Evolutionary conservation across 2,329 filamentous ascomycete genomes (phyloP), one percentile per base, ranked within the genome.

Genomic region (Beauveria sp.): DNA sequence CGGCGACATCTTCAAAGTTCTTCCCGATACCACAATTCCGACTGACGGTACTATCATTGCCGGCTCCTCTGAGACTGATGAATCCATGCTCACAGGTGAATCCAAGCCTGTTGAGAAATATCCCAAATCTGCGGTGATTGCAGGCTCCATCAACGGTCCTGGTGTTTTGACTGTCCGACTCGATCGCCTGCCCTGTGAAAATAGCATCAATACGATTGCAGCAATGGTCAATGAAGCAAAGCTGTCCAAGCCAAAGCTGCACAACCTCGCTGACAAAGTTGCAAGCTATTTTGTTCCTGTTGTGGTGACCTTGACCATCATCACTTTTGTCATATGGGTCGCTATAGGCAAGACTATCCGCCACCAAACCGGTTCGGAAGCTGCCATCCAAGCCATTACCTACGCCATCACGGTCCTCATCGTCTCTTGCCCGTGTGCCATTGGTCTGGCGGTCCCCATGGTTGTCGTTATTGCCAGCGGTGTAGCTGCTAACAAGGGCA

Each of bases 61-160:
- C 2, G 90, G 90, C 0, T 76, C 74, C 0, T 87, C 84, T 0
- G 88, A 90, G 63, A 79, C 91, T 0, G 83, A 93, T 67, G 90
- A 93, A 69, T 90, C 88, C 0, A 89, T 91, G 84, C 73, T 93
- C 9, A 93, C 90, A 0, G 90, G 90, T 0, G 90, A 95, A 69
- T 79, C 83, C 0, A 72, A 73, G 0, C 85, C 83, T 0, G 80
- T 90, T 0, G 77, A 77, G 5, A 93, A 93, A 69, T 64, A 71
- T 0, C 57, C 73, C 0, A 80, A 80, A 0, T 82, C 80, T 1
- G 54, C 67, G 0, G 79, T 92, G 1, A 81, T 90, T 62, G 89
- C 90, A 2, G 89, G 89, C 0, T 84, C 88, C 0, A 76, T 88
- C 55, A 92, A 92, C 68, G 82, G 85, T 1, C 75, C 80, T 1